Percentiles rank a stretch among this genome's conserved stretches.
These are phyloP conservation scores for Mycocentrospora acerina DNA, from an alignment of 2,329 filamentous ascomycete genomes.

Conservation along the genomic window DNA sequence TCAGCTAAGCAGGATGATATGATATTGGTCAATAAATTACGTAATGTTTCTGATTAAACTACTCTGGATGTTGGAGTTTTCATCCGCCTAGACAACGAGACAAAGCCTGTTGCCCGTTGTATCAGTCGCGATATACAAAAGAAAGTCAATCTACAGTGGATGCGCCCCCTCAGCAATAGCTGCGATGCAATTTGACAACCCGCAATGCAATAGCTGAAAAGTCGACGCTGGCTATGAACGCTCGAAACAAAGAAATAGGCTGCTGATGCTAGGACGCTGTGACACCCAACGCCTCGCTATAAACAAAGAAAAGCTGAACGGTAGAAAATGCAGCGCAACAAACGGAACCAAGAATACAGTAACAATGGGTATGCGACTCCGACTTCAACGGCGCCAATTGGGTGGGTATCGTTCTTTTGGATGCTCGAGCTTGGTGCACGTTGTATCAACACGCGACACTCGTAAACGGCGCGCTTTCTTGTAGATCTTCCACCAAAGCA, in stretches of 20 bases:
- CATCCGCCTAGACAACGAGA: no score
- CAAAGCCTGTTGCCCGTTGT: no score
- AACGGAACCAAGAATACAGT: no score
- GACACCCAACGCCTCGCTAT: constrained; percentile 31
- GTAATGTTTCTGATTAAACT: no score
- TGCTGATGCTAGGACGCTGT: constrained; percentile 12
- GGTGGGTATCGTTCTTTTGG: neutral
- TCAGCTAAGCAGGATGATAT: no score
- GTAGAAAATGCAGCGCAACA: neutral
- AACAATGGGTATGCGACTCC: no score
- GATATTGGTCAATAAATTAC: no score
- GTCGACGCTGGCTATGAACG: constrained; percentile 11
- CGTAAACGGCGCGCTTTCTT: constrained; percentile 66
- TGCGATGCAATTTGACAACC: constrained; percentile 20
- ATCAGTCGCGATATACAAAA: no score
- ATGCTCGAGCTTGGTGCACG: neutral
- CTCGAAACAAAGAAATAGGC: constrained; percentile 13
- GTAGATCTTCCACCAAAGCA: constrained; percentile 80
- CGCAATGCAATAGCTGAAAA: constrained; percentile 10
- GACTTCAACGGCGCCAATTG: no score
- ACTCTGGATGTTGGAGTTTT: no score
- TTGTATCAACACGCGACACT: constrained; percentile 29
- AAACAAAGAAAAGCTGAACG: constrained; percentile 11
- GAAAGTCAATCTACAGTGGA: constrained; percentile 14
- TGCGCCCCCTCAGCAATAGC: constrained; percentile 14